Base-by-base conservation (phyloP, 805 yeast species). In the Candida anglica region DNA sequence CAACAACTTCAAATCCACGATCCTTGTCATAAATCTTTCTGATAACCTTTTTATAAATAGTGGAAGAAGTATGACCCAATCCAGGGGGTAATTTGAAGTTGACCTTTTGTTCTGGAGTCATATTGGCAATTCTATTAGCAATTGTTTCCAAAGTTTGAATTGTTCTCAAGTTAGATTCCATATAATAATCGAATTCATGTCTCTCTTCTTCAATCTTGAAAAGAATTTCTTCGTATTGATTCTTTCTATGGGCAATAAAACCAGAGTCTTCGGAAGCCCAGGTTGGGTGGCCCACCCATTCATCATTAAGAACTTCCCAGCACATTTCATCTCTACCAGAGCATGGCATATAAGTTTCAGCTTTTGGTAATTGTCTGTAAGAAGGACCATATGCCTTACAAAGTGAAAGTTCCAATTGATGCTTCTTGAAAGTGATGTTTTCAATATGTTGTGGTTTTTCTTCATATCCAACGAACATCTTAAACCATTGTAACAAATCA, bases 231-330 rank as follows among this genome's bases (percentile, higher is more conserved):
- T 93, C 99, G 56, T 91, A 93, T 63, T 93, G 98, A 56, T 93
- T 93, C 61, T 93, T 93, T 44, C 98, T 78, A 58, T 93, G 99
- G n/a, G 98, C 96, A 55, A 93, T 89, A 50, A 91, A 93, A 0
- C 98, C 99, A 9, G 96, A 86, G 58, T 93, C 99, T 58, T 93
- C 99, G 0, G 98, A 91, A 3, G 98, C 98, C 99, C 99, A 93
- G n/a, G 96, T 94, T 15, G 99, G 99, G 60, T 93, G 98, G 5
- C 97, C 96, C 22, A 93, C 98, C 97, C 98, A 93, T 60, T 91
- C 98, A 58, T 93, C 98, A 59, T 93, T 93, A 48, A 93, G 72
- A 11, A 93, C 96, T 53, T 91, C 97, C 97, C 97, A 91, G 57
- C 98, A 93, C 89, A 93, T 85, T 49, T 91, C 98, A 60, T 93